A percentile compares a stretch with the other conserved stretches of the same genome.
Evolutionary conservation across 306 rosid genomes (phyloP).

Genomic region (Coriaria nepalensis): DNA sequence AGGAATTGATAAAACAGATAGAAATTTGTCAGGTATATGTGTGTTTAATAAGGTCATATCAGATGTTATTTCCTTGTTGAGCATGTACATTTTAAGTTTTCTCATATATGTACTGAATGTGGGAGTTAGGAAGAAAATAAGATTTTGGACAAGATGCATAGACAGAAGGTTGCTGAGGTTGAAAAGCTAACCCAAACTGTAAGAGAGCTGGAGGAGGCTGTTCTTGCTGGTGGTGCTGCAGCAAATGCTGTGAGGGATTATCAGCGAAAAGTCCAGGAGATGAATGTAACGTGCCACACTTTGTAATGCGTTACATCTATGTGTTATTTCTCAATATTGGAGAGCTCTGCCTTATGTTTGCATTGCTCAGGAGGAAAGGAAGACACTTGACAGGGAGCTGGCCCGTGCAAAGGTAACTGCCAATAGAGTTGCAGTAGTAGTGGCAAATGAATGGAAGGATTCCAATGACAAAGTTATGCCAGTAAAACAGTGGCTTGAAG

Average conservation of each 20-base stretch:
- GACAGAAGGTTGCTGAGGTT: slow-evolving; percentile 98
- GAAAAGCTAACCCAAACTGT: slow-evolving; percentile 98
- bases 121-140: slow-evolving; percentile 83
- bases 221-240: slow-evolving; percentile 99
- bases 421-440: slow-evolving; percentile 90
- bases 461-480: slow-evolving; percentile 95
- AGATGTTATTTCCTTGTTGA: too few species aligned
- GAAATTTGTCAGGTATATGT: slow-evolving; percentile 87
- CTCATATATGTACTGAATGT: slow-evolving; percentile 13
- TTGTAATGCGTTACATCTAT: slow-evolving; percentile 1
- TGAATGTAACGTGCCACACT: slow-evolving; percentile 57
- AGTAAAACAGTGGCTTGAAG: slow-evolving; percentile 96
- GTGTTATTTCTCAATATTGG: slow-evolving; percentile 1
- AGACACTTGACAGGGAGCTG: slow-evolving; percentile 93
- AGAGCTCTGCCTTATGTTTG: slow-evolving; percentile 14
- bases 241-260: slow-evolving; percentile 99
- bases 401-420: slow-evolving; percentile 99
- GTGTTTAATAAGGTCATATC: too few species aligned
- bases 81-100: too few species aligned
- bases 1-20: slow-evolving; percentile 90
- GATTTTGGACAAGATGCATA: slow-evolving; percentile 95
- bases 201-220: slow-evolving; percentile 98
- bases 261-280: slow-evolving; percentile 96
- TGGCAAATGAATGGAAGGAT: slow-evolving; percentile 96
- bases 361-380: slow-evolving; percentile 75